Base-by-base conservation (phyloP, 1,284 basidiomycete genomes). In the Schizophyllum amplum region DNA sequence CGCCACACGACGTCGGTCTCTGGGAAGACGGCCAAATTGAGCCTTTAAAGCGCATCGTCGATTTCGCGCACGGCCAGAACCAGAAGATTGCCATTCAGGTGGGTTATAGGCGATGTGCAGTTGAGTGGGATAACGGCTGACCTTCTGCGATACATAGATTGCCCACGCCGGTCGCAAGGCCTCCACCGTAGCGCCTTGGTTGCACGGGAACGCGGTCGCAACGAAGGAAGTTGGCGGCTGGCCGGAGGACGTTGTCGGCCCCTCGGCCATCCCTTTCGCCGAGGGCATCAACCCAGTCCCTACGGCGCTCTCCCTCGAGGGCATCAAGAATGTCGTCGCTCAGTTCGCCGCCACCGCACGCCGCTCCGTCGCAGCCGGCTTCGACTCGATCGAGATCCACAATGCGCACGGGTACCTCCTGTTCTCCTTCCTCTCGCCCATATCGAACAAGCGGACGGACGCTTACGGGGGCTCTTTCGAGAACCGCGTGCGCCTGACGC, bases 151-250 rank as follows among this genome's bases (percentile, higher is more conserved):
- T 21, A 3, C 11, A 11, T 50, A 50, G 48, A 78, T 95, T 15
- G 83, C 82, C 0, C 92, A 94, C 65, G 89, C 88, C 0, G 91
- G 91, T 0, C 74, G 90, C 24, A 93, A 93, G 70, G 84, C 84
- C 0, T 80, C 79, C 7, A 78, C 74, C 0, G 62, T 74, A 11
- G 75, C 81, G 1, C 83, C 85, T 0, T 89, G 83, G 83, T 69
- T 84, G 24, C 72, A 72, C 60, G 64, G 62, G 15, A 66, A 69
- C 47, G 52, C 66, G 5, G 66, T 63, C 22, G 73, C 72, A 15
- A 58, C 69, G 23, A 72, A 75, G 57, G 72, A 72, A 52, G 74
- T 71, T 22, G 75, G 76, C n/a, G 87, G 87, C 5, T 90, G 86
- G 86, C 75, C 80, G 0, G 76, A 84, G 22, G 68, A 82, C 46